Base-by-base conservation (phyloP, 164 flowering plant species). In the Tetrastigma voinierianum region DNA sequence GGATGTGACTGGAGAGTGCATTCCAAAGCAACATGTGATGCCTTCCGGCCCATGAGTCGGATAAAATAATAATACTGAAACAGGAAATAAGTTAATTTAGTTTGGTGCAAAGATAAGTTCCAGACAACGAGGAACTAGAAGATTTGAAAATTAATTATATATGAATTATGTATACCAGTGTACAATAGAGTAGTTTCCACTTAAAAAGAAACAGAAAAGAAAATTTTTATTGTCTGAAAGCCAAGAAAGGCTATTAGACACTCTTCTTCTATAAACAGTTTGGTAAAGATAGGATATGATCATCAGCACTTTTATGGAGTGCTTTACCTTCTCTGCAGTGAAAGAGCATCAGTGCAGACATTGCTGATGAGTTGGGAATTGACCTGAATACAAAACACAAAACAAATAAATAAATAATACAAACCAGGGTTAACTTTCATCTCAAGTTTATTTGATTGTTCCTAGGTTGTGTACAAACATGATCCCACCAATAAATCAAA, bases 1-100 rank as follows among this genome's bases (percentile, higher is more conserved):
- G 99, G 99, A 79, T 92, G 99, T 52, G 99, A 95, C 70, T 95
- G 99, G 53, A 95, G 96, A 51, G 99, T 80, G 80, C 99, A 95
- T 64, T 95, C 99, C 76, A 95, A 69, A 20, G 99, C 97, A 71
- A 95, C 99, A 77, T 95, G 99, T 51, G 99, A 95, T 64, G 90
- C 91, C 83, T 84, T 95, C 58, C 99, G 78, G 16, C 99, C 99
- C 99, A 95, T 95, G 59, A 95, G 93, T 62, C 99, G 82, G 68
- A 95, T 80, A 69, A 95, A 95, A 64, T 95, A 95, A 78, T 95
- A 95, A 72, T 95, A 95, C 99, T 95, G 90, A 11, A 76, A 73
- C 67, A 62, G 44, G 8, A 64, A 43, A 63, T 10, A 55, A 23
- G 40, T 11, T 20, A 15, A 45, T 14, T 54, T 2, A 40, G 20